Evolutionary conservation across 192 early-diverging fungal genomes (phyloP), one percentile per base, ranked within the genome.

Genomic region (Lobosporangium transversale): DNA sequence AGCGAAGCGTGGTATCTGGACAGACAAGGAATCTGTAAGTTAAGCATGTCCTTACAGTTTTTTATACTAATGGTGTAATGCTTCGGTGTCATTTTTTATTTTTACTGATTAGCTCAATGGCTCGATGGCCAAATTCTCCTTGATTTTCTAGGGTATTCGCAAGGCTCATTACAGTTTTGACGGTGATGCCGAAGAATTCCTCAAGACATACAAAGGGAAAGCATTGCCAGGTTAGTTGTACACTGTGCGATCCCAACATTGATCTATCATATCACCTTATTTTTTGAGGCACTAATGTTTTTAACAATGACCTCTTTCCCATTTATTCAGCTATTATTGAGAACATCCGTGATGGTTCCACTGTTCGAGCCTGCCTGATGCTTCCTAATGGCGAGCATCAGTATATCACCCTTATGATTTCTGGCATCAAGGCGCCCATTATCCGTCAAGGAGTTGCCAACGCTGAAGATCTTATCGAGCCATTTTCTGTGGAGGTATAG

Each of bases 321-420:
- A 40, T 67, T 40, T 57, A 30, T 4, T 37, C 33, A 87, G 95
- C 92, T 29, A 90, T 97, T 24, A 83, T 99, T 68, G 98, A 99
- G 79, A 94, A 94, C 79, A 91, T 98, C n/a, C 94, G 96, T 45
- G 95, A 97, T 68, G 98, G 89, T 5, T 87, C 93, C 7, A 94
- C 93, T 17, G 85, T 91, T 54, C 90, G 95, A 17, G 89, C 95
- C 5, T 83, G 87, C 40, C 74, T 96, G 45, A 74, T 90, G 55
- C 66, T 93, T 31, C 86, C 87, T 8, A 73, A 85, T 40, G 63
- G 70, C 17, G 83, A 84, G 12, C 85, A 89, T 30, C 90, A 91
- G 70, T 92, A 93, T 69, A 82, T 95, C 51, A 92, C 89, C 43
- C 74, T 98, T 29, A 84, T 86, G 33, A 68, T 94, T 30, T 92